These are phyloP conservation scores for Cystobasidium ongulense DNA, from an alignment of 768 basidiomycete genomes.

Conservation along the genomic window DNA sequence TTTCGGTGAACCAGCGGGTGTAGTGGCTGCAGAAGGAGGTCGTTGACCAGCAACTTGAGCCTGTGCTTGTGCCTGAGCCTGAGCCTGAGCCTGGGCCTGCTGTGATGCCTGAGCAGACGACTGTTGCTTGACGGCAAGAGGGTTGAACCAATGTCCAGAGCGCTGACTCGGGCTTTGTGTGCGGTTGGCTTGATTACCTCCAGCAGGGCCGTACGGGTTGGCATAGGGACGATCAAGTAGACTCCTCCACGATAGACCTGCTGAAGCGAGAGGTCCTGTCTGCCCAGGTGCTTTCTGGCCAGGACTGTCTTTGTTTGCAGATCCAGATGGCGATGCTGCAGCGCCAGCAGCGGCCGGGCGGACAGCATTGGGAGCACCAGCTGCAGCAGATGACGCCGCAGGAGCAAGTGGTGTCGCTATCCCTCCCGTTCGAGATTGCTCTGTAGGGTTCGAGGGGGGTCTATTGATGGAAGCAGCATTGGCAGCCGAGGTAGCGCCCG, in stretches of 20 bases:
- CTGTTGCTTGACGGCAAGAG: slow-evolving; percentile 1
- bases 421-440: slow-evolving; percentile 3
- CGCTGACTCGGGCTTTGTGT: slow-evolving; percentile 1
- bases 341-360: background rate
- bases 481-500: background rate
- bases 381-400: background rate
- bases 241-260: background rate
- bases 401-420: background rate
- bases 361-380: background rate
- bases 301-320: background rate
- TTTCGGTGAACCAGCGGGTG: background rate
- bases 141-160: slow-evolving; percentile 2
- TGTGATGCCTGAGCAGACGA: background rate
- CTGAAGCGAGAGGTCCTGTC: background rate
- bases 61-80: background rate
- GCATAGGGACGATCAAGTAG: background rate
- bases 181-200: background rate
- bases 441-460: background rate
- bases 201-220: background rate
- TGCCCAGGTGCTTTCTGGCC: background rate
- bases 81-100: background rate
- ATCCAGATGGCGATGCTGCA: background rate
- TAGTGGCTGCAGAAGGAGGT: background rate
- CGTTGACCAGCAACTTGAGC: background rate
- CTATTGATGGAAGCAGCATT: background rate